Base-by-base conservation (phyloP, 805 yeast species). In the Wickerhamomyces queroliae region DNA sequence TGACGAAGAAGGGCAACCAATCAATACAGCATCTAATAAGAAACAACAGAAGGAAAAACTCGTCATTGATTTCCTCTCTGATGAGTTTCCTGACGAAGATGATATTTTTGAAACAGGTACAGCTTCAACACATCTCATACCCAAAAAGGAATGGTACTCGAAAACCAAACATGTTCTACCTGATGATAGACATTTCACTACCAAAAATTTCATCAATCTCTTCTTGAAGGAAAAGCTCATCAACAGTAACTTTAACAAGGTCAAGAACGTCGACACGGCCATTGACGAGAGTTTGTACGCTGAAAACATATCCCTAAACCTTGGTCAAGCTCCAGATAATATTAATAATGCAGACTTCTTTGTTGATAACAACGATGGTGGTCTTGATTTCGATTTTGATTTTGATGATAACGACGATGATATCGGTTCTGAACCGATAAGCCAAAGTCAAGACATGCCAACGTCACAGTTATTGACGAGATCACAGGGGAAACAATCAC, bases 271-370 rank as follows among this genome's bases (percentile, higher is more conserved):
- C 33, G 59, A 55, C 27, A 28, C 38, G 21, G 67, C 66, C 48
- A 66, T 86, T 0, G 87, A 84, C 51, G 84, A 81, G 50, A 69
- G 74, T 22, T 77, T 70, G 50, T 87, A 88, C 77, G 91, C 93
- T 1, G 67, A 65, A 13, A 74, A 72, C 49, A 79, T 77, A 52
- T 61, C 63, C 30, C 53, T 51, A 11, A 46, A 49, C 22, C 6
- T 18, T 13, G 66, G 62, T 31, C 57, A 58, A 9, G 32, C 33
- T 22, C 21, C 26, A 5, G 33, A 16, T 1, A 31, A 39, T 18
- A 11, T 48, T 23, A 66, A 68, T 25, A 66, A 67, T 35, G 61
- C 64, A 11, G 67, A 67, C 45, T 69, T 63, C 21, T 65, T 60
- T 40, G 67, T 59, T 16, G 67, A 53, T 17, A 58, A 59, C 19